phyloP scores from a whole-genome alignment of 768 basidiomycete genomes.

The Kwoniella heveanensis region DNA sequence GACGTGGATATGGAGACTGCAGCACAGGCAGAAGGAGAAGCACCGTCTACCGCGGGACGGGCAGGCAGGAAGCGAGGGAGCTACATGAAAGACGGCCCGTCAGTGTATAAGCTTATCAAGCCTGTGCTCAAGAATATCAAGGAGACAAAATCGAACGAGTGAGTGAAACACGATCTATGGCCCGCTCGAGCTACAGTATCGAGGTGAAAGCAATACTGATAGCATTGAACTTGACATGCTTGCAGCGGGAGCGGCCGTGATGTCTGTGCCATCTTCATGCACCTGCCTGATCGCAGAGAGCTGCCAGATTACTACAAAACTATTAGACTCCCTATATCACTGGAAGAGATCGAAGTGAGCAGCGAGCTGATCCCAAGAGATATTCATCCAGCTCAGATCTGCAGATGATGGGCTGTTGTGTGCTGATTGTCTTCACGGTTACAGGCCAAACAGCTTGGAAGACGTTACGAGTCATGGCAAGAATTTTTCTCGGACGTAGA shows the following conservation, averaged over 20 bases:
- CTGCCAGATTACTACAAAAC: constrained; percentile 73
- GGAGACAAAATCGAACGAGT: constrained; percentile 46
- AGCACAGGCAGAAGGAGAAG: constrained; percentile 9
- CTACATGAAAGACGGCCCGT: constrained; percentile 47
- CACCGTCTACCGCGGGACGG: neutral
- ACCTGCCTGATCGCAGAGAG: constrained; percentile 73
- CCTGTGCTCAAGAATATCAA: constrained; percentile 42
- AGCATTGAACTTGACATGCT: neutral
- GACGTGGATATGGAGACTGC: constrained; percentile 23
- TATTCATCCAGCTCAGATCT: too few relatives aligned
- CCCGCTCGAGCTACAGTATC: too few relatives aligned
- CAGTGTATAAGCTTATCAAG: constrained; percentile 49
- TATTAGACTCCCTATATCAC: constrained; percentile 78
- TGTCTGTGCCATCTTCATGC: constrained; percentile 71
- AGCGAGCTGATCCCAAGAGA: too few relatives aligned
- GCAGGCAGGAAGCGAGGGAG: constrained; percentile 31
- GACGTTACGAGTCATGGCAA: constrained; percentile 68
- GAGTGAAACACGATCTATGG: constrained; percentile 19
- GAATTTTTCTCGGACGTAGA: constrained; percentile 86
- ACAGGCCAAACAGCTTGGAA: constrained; percentile 78
- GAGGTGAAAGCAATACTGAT: too few relatives aligned
- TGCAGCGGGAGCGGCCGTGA: constrained; percentile 39
- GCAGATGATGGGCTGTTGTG: neutral
- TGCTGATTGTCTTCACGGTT: constrained; percentile 57
- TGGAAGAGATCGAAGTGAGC: constrained; percentile 77